Base-by-base conservation (phyloP, 2,329 filamentous ascomycete species). In the Ophiostoma pallidulum region DNA sequence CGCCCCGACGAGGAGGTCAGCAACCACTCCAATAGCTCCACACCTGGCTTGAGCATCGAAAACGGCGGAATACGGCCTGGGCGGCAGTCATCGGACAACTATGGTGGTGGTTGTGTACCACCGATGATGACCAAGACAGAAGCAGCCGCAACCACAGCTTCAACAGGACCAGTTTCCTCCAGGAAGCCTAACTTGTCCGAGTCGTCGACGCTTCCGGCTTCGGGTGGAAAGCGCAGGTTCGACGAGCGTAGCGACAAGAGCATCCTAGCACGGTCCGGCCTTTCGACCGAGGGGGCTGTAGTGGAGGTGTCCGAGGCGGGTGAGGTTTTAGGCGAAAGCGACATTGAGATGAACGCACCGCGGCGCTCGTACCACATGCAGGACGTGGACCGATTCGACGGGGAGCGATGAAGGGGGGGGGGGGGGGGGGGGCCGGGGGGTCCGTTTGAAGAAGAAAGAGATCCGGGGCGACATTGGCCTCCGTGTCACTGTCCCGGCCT, bases 191-290 rank as follows among this genome's bases (percentile, higher is more conserved):
- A n/a, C n/a, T n/a, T n/a, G n/a, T 4, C 35, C 8, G n/a, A 14
- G 18, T 9, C 35, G 8, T 19, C 35, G 3, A 10, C 24, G 24
- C 24, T 10, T 18, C 37, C 13, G 37, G 5, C 8, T 14, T 8
- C 14, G 43, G n/a, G n/a, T n/a, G n/a, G n/a, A n/a, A n/a, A 49
- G 29, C 14, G 49, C 37, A 16, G 38, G n/a, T 39, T 29, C n/a
- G 51, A 53, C 36, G 44, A 33, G 19, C 37, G 31, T 16, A 51
- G 50, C 33, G 45, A 52, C 29, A 40, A 41, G 20, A 50, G 51
- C 44, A 53, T 54, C 6, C 29, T 54, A 20, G 40, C 18, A 3
- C 28, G 29, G 39, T 31, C 44, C 13, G 37, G 48, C 5, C n/a
- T 45, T 31, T 35, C 44, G 12, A 33, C 37, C 10, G 28, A 18